Conservation (phyloP, 2,329 filamentous ascomycete species). For the Lithohypha guttulata region DNA sequence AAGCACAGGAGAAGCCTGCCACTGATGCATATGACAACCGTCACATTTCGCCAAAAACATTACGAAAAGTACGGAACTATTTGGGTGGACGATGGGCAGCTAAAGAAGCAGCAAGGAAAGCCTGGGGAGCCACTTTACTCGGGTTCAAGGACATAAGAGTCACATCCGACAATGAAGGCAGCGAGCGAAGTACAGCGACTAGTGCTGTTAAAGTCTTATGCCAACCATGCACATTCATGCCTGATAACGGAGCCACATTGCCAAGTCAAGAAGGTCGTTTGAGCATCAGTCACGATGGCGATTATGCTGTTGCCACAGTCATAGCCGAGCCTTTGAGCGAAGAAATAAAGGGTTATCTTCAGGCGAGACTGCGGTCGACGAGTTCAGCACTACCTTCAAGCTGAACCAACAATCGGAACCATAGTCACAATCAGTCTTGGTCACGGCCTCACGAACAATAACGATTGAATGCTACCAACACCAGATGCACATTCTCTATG, state of each 20-base stretch:
- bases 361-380: no score
- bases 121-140: conserved; percentile 49
- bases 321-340: conserved; percentile 25
- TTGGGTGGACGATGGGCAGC: conserved; percentile 53
- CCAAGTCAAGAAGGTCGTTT: conserved; percentile 51
- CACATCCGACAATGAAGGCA: conserved; percentile 10
- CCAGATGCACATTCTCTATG: no score
- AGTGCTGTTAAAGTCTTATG: background rate
- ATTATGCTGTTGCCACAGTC: conserved; percentile 54
- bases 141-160: conserved; percentile 52
- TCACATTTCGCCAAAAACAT: conserved; percentile 19
- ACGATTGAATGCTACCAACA: no score
- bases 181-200: background rate
- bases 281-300: conserved; percentile 79
- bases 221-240: conserved; percentile 16
- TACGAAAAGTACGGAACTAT: conserved; percentile 22
- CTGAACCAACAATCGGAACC: no score
- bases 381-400: no score
- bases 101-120: conserved; percentile 67
- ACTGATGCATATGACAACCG: no score
- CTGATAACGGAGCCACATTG: conserved; percentile 15
- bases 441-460: no score
- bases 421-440: no score
- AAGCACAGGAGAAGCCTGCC: no score
- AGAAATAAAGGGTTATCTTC: conserved; percentile 1